Base-by-base conservation (phyloP, 108 stramenopile species). In the Hondaea fermentalgiana region DNA sequence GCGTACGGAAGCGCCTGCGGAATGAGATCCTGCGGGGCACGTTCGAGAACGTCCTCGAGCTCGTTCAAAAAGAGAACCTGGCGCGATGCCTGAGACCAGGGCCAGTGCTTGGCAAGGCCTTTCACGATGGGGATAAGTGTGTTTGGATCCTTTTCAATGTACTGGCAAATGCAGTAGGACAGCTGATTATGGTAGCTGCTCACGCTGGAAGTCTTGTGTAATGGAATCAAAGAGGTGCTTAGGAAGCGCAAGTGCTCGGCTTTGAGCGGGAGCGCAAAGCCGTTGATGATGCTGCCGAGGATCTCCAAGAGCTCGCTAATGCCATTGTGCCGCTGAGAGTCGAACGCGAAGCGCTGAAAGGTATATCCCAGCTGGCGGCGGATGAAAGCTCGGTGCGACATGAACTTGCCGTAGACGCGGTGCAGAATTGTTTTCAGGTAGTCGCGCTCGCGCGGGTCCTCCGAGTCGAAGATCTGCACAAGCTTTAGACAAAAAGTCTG, bases 331-430 rank as follows among this genome's bases (percentile, higher is more conserved):
- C 97, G 95, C 87, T 96, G 97, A 8, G 97, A 96, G 92, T 98
- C 98, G 89, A 98, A 98, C 12, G 98, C 96, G 89, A 98, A 99
- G 60, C 97, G 93, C 91, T 96, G 98, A 89, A 99, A 99, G 35
- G 97, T 96, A 87, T 98, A 98, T 44, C 97, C 96, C 59, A 99
- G 97, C 53, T 96, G 95, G 83, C 97, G 95, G 21, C 98, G 96
- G 89, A 99, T 99, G 90, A 97, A 98, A 28, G 97, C 95, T 45
- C 99, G 94, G 91, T 98, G 98, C 44, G 94, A 95, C 99, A 99
- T 99, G 91, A 99, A 98, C 88, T 99, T 99, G 88, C 98, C 99
- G 92, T 99, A 99, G 72, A 99, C 98, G 23, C 98, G 96, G 88
- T 99, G 98, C 49, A 99, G 94, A 58, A 99, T 98, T 5, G 99